phyloP scores from a whole-genome alignment of 148 eudicot species.

The Cornus kousa region DNA sequence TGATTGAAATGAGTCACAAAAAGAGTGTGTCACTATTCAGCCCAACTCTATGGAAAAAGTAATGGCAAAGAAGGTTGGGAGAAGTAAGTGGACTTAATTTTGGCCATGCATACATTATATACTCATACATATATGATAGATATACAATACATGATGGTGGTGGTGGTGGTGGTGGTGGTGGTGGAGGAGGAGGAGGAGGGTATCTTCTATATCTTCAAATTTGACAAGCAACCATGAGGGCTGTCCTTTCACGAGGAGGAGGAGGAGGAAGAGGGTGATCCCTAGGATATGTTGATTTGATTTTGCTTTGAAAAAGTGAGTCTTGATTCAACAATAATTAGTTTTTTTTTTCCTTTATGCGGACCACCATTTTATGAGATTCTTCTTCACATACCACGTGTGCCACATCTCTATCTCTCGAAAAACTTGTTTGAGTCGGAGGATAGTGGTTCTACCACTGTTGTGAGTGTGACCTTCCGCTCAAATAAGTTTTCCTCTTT shows the following conservation, averaged over 20 bases:
- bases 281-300: not conserved
- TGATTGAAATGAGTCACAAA: conserved; percentile 17
- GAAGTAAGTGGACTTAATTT: not conserved
- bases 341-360: not conserved
- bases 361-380: not conserved
- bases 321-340: not conserved
- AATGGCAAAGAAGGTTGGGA: not conserved
- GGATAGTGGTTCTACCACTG: no score
- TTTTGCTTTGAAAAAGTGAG: not conserved
- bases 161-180: no score
- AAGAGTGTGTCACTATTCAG: not conserved
- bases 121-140: no score
- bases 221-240: not conserved
- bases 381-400: no score
- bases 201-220: no score
- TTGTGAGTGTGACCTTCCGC: no score
- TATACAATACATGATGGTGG: no score
- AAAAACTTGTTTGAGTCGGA: no score
- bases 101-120: not conserved
- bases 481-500: no score
- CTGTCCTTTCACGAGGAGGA: no score
- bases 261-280: not conserved
- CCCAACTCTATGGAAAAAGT: not conserved
- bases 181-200: no score
- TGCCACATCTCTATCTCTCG: no score